These are phyloP conservation scores for Apostasia ramifera DNA, from an alignment of 106 monocot genomes.

Conservation along the genomic window DNA sequence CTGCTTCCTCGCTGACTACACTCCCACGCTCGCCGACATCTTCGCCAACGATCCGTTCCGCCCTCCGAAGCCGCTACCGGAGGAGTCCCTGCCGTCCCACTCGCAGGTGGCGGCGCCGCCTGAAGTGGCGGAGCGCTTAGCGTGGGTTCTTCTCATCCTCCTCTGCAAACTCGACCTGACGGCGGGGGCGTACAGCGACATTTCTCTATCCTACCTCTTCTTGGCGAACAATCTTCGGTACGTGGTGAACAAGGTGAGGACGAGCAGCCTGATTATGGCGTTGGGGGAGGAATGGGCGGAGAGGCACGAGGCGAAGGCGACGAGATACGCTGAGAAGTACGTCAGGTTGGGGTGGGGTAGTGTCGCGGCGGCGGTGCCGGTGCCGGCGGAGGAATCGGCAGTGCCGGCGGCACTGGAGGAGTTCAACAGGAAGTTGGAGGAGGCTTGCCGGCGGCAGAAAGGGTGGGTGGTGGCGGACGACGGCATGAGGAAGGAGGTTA, in stretches of 20 bases:
- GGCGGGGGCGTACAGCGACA: slow-evolving; percentile 22
- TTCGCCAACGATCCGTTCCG: slow-evolving; percentile 24
- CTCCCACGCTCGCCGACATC: slow-evolving; percentile 20
- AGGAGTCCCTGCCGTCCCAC: slow-evolving; percentile 9
- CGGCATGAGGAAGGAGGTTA: slow-evolving; percentile 15
- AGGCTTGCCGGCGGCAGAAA: slow-evolving; percentile 4
- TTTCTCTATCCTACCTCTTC: slow-evolving; percentile 39
- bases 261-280: slow-evolving; percentile 14
- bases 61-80: background rate
- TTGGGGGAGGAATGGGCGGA: slow-evolving; percentile 27
- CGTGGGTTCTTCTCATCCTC: slow-evolving; percentile 37
- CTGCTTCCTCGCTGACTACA: slow-evolving; percentile 35
- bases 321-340: slow-evolving; percentile 14
- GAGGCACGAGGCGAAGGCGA: slow-evolving; percentile 14
- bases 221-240: slow-evolving; percentile 54
- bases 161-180: slow-evolving; percentile 54
- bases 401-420: background rate
- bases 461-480: slow-evolving; percentile 19
- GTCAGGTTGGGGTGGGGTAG: slow-evolving; percentile 10
- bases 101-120: background rate
- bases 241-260: slow-evolving; percentile 34
- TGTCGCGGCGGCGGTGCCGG: slow-evolving; percentile 7
- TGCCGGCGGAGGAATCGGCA: background rate
- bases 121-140: slow-evolving; percentile 13
- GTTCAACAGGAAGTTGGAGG: slow-evolving; percentile 7